These are phyloP conservation scores for Daedalea quercina DNA, from an alignment of 768 basidiomycete genomes.

Conservation along the genomic window DNA sequence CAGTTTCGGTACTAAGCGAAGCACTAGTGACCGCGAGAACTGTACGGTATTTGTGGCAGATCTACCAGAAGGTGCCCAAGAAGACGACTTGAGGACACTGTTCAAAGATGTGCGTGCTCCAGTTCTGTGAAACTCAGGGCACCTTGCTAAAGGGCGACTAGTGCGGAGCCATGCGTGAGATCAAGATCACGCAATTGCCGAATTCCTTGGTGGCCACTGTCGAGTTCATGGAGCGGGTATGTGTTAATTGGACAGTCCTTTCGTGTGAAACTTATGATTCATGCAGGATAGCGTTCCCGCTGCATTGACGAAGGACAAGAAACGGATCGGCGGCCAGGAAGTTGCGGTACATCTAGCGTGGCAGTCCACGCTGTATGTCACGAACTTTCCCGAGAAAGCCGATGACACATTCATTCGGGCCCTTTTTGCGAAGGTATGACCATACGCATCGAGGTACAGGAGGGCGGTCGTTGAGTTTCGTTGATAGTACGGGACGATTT, in stretches of 20 bases:
- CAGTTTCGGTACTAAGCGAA: too few relatives aligned
- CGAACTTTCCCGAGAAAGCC: slow-evolving; percentile 85
- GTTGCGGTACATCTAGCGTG: slow-evolving; percentile 85
- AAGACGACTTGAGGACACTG: slow-evolving; percentile 60
- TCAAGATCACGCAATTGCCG: slow-evolving; percentile 64
- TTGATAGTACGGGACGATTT: slow-evolving; percentile 76
- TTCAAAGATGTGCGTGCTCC: slow-evolving; percentile 75
- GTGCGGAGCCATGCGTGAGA: slow-evolving; percentile 86
- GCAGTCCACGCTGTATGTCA: slow-evolving; percentile 91
- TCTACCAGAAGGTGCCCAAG: slow-evolving; percentile 46
- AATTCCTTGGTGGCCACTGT: slow-evolving; percentile 72
- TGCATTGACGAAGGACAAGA: slow-evolving; percentile 93
- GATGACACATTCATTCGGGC: slow-evolving; percentile 74
- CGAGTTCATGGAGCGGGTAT: slow-evolving; percentile 71
- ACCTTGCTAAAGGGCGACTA: slow-evolving; percentile 24
- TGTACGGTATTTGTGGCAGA: slow-evolving; percentile 84
- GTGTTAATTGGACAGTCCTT: slow-evolving; percentile 7
- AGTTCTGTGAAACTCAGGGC: slow-evolving; percentile 11
- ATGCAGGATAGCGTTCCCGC: slow-evolving; percentile 72
- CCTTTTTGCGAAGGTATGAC: slow-evolving; percentile 69
- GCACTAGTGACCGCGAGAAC: slow-evolving; percentile 90
- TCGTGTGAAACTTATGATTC: slow-evolving; percentile 2
- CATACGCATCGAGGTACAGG: neutral
- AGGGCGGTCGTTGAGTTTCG: neutral
- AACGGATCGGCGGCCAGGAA: slow-evolving; percentile 69